A percentile compares a stretch with the other conserved stretches of the same genome.
phyloP scores from a whole-genome alignment of 495 filamentous ascomycete genomes.

The Trichoderma erinaceum region DNA sequence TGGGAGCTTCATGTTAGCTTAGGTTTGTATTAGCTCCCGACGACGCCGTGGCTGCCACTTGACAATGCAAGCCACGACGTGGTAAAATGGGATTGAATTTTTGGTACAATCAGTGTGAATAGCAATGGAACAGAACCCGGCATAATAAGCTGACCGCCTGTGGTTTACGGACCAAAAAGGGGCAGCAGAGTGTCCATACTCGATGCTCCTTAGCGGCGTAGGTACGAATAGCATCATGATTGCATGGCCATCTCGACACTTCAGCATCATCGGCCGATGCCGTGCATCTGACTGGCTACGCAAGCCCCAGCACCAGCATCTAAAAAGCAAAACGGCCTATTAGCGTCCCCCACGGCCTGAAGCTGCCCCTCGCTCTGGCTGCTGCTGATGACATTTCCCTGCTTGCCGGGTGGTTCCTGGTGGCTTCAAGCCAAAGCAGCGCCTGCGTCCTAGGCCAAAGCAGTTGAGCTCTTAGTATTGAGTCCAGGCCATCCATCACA shows the following conservation, averaged over 20 bases:
- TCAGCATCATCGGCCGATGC: neutral
- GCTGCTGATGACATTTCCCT: neutral
- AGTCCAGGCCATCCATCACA: neutral
- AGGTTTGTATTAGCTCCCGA: neutral
- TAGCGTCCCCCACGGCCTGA: neutral
- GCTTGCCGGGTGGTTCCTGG: constrained; percentile 5
- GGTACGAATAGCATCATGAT: neutral
- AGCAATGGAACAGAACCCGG: neutral
- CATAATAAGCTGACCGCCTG: neutral
- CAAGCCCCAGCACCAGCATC: neutral
- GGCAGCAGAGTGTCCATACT: no score
- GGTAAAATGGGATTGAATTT: neutral
- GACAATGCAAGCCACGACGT: neutral
- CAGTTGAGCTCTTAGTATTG: neutral
- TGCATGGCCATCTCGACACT: neutral
- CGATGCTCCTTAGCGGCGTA: no score
- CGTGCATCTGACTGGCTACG: neutral
- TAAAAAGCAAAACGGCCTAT: neutral
- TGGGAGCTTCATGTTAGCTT: neutral
- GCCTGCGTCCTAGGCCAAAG: neutral
- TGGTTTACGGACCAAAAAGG: no score
- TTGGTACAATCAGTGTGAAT: neutral
- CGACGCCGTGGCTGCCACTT: neutral
- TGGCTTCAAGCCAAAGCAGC: neutral
- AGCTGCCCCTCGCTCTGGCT: neutral